Evolutionary conservation across 1,139 yeast genomes (phyloP), one percentile per base, ranked within the genome.

Genomic region (Suhomyces atakaporum): DNA sequence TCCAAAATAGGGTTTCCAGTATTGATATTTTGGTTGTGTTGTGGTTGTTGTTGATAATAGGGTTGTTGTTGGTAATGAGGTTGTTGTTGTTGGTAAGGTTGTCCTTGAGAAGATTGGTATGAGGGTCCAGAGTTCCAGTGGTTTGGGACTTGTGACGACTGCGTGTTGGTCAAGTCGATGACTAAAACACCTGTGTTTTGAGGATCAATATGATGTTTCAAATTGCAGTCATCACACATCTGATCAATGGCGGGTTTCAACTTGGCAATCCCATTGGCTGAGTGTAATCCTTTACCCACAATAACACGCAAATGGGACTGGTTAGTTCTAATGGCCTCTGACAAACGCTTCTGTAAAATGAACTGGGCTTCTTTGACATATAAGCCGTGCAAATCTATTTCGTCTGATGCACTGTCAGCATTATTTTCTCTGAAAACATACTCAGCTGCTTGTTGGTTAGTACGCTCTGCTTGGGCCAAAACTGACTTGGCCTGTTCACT

Each of bases 241-340:
- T 79, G 75, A 53, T 86, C 92, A 12, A 89, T 80, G 0, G 97
- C 97, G 1, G 97, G 97, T 58, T 84, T 86, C 50, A 92, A 64
- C 60, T 89, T 90, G 33, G 96, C 92, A 33, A 87, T 77, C 21
- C 95, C 95, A 48, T 80, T 69, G 33, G 75, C 71, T 0, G 96
- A 86, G 58, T 92, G 97, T 34, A 80, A 56, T 9, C 97, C 98
- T 60, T 90, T 90, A n/a, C 97, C 97, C 8, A 89, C 97, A 56
- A 92, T 90, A 13, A 87, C 87, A 41, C 73, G 65, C 38, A 79
- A 58, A 35, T 68, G 70, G 25, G 59, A 52, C 54, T 88, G 95
- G 42, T 77, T 69, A 30, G 86, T 74, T 29, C 69, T 63, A 13
- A 77, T 69, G 38, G 81, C 86, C 21, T 81, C 81, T n/a, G 75